Evolutionary conservation across 108 stramenopile genomes (phyloP).

Genomic region (Asterionellopsis glacialis): DNA sequence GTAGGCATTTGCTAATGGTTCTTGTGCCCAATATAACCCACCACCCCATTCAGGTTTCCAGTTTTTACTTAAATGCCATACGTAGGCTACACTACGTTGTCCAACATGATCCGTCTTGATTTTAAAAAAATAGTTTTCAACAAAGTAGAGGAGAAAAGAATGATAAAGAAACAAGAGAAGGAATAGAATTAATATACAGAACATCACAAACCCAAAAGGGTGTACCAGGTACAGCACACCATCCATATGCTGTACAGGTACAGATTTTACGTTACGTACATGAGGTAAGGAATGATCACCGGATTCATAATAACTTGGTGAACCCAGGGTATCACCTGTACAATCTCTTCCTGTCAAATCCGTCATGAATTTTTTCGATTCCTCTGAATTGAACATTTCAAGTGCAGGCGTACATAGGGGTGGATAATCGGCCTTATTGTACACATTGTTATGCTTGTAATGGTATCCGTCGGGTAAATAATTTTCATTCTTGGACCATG

Average conservation of each 20-base stretch:
- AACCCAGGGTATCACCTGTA: not conserved
- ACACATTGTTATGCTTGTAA: slow-evolving; percentile 11
- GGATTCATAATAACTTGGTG: not conserved
- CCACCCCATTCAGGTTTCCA: slow-evolving; percentile 26
- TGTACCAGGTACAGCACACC: too few species aligned
- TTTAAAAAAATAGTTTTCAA: too few species aligned
- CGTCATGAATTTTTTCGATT: slow-evolving; percentile 1
- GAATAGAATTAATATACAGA: too few species aligned
- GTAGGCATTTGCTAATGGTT: not conserved
- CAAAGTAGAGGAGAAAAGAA: too few species aligned
- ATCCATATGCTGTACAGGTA: too few species aligned
- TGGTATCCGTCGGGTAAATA: slow-evolving; percentile 3
- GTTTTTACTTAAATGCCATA: slow-evolving; percentile 14
- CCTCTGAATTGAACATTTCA: not conserved
- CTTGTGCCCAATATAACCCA: slow-evolving; percentile 10
- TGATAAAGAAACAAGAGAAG: too few species aligned
- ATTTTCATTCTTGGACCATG: too few species aligned
- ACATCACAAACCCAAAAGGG: too few species aligned
- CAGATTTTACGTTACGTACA: too few species aligned
- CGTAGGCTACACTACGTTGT: slow-evolving; percentile 7
- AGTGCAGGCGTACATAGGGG: not conserved
- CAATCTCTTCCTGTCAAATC: slow-evolving; percentile 1
- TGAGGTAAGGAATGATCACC: slow-evolving; percentile 17
- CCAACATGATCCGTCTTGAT: slow-evolving; percentile 1
- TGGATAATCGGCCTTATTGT: not conserved